phyloP scores from a whole-genome alignment of 1,139 yeast genomes.

The Blastobotrys persicus region DNA sequence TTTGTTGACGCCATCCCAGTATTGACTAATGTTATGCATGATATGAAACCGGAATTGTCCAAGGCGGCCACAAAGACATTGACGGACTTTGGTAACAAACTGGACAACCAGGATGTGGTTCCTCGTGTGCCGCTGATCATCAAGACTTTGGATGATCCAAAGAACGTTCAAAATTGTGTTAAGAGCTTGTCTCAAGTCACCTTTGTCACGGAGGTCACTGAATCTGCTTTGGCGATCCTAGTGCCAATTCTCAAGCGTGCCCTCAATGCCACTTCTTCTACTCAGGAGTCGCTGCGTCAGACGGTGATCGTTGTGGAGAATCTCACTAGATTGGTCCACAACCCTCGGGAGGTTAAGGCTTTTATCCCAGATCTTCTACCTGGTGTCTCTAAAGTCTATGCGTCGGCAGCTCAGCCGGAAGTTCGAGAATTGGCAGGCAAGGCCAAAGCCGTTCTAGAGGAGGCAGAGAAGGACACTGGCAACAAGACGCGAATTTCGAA shows the following conservation, averaged over 20 bases:
- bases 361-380: constrained; percentile 86
- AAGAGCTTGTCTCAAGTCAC: constrained; percentile 90
- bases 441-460: constrained; percentile 76
- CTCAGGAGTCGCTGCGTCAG: constrained; percentile 95
- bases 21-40: constrained; percentile 85
- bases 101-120: constrained; percentile 88
- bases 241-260: constrained; percentile 94
- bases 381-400: constrained; percentile 82
- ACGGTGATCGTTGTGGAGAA: constrained; percentile 96
- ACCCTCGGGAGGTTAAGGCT: constrained; percentile 84
- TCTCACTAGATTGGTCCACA: constrained; percentile 90
- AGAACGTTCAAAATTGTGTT: constrained; percentile 84
- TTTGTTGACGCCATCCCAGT: constrained; percentile 80
- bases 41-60: constrained; percentile 93
- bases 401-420: constrained; percentile 93
- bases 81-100: constrained; percentile 68
- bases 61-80: constrained; percentile 75
- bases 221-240: constrained; percentile 83
- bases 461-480: constrained; percentile 68
- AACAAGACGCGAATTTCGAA: constrained; percentile 71
- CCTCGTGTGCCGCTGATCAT: constrained; percentile 84
- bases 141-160: constrained; percentile 86
- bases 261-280: constrained; percentile 79
- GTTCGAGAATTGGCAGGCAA: constrained; percentile 90
- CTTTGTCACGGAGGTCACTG: constrained; percentile 97